Conservation (phyloP, 495 filamentous ascomycete genomes). For the Aspergillus ellipticus region DNA sequence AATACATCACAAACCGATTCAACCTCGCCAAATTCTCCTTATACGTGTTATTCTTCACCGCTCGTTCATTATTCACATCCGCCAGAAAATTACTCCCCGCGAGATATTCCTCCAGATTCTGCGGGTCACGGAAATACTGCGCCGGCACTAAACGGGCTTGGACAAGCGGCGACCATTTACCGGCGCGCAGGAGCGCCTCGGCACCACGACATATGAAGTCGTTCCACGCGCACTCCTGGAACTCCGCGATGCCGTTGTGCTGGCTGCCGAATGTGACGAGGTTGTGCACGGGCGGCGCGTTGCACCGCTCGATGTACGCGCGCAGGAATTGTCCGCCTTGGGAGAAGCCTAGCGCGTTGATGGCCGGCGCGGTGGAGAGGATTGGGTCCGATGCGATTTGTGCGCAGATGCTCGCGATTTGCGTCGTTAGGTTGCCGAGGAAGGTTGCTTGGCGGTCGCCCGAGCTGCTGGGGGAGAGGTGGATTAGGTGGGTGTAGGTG, state of each 20-base stretch:
- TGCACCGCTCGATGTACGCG: constrained; percentile 89
- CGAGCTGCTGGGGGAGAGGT: constrained; percentile 60
- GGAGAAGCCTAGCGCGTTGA: constrained; percentile 91
- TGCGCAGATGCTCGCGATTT: constrained; percentile 73
- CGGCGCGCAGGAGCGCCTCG: constrained; percentile 63
- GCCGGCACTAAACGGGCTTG: constrained; percentile 83
- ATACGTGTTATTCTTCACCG: constrained; percentile 68
- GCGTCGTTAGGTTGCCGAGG: constrained; percentile 82
- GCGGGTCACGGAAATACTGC: constrained; percentile 85
- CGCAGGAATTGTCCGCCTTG: constrained; percentile 96
- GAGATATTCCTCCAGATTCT: constrained; percentile 53
- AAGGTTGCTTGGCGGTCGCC: constrained; percentile 80
- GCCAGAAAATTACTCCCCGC: constrained; percentile 89
- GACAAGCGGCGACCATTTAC: constrained; percentile 72
- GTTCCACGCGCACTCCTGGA: constrained; percentile 57
- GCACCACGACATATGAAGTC: constrained; percentile 82
- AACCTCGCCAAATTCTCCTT: constrained; percentile 64
- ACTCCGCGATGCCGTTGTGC: constrained; percentile 88
- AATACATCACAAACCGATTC: constrained; percentile 80
- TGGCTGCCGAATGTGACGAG: constrained; percentile 90
- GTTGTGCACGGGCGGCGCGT: constrained; percentile 70
- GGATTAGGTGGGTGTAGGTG: constrained; percentile 79
- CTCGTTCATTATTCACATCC: constrained; percentile 95
- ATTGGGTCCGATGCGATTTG: constrained; percentile 75
- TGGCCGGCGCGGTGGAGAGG: constrained; percentile 71